Evolutionary conservation across 768 basidiomycete species (phyloP).

Genomic region (Boletus tylopilopsis): DNA sequence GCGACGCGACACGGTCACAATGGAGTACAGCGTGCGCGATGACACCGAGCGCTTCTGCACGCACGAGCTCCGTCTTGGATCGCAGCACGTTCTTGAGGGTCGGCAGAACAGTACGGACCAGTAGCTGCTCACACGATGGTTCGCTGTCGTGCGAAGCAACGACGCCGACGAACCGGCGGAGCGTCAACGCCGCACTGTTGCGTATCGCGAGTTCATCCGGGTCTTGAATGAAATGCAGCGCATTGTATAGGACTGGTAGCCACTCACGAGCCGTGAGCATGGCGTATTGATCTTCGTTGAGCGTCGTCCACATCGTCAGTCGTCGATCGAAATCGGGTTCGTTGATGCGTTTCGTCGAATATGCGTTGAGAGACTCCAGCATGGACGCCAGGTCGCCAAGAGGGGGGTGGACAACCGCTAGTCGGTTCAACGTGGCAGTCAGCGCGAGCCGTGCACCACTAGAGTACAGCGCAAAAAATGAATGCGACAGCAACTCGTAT

Average conservation of each 20-base stretch:
- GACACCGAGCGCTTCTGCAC: slow-evolving; percentile 77
- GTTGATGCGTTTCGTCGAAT: slow-evolving; percentile 74
- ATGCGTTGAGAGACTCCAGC: slow-evolving; percentile 76
- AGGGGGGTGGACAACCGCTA: slow-evolving; percentile 38
- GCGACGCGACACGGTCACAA: slow-evolving; percentile 51
- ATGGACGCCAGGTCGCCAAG: slow-evolving; percentile 51
- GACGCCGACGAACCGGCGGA: slow-evolving; percentile 75
- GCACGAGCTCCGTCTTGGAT: slow-evolving; percentile 82
- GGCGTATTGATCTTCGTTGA: slow-evolving; percentile 66
- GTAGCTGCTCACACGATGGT: slow-evolving; percentile 50
- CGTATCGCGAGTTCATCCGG: slow-evolving; percentile 83
- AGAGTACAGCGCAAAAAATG: slow-evolving; percentile 75
- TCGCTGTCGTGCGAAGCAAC: slow-evolving; percentile 35
- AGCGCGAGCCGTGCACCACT: slow-evolving; percentile 69
- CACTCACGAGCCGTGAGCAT: slow-evolving; percentile 58
- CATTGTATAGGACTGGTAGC: slow-evolving; percentile 80
- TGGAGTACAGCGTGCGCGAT: slow-evolving; percentile 69
- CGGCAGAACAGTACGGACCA: slow-evolving; percentile 67
- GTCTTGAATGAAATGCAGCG: slow-evolving; percentile 85
- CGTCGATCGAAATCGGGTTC: slow-evolving; percentile 93
- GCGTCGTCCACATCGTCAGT: slow-evolving; percentile 62
- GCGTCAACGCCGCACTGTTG: slow-evolving; percentile 68
- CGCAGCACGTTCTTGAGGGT: slow-evolving; percentile 76
- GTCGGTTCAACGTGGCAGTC: slow-evolving; percentile 56
- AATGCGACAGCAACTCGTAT: slow-evolving; percentile 64